Conservation (phyloP, 495 filamentous ascomycete genomes). For the Clohesyomyces aquaticus region DNA sequence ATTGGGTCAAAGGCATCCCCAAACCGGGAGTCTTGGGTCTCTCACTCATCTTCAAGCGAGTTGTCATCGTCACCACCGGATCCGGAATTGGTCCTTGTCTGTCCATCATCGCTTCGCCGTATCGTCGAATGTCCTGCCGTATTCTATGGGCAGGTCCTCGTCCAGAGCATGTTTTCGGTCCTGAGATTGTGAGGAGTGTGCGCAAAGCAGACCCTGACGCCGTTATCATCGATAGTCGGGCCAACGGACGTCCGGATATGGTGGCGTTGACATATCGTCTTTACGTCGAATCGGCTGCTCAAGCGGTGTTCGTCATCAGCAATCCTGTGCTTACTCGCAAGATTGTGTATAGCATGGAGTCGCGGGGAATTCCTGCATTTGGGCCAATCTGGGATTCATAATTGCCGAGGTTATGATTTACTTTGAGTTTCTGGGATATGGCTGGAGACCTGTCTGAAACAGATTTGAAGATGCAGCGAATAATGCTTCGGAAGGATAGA, state of each 20-base stretch:
- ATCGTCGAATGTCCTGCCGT: conserved; percentile 20
- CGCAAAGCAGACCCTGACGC: conserved; percentile 31
- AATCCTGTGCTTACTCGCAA: conserved; percentile 33
- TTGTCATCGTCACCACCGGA: conserved; percentile 40
- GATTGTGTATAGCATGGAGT: conserved; percentile 38
- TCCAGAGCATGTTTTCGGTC: conserved; percentile 29
- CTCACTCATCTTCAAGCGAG: conserved; percentile 33
- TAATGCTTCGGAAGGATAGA: no score
- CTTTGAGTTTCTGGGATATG: no score
- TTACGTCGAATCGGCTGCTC: conserved; percentile 16
- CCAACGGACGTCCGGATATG: conserved; percentile 32
- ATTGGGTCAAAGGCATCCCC: conserved; percentile 30
- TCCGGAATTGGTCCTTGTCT: conserved; percentile 41
- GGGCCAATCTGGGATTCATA: conserved; percentile 42
- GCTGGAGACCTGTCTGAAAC: no score
- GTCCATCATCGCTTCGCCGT: conserved; percentile 12
- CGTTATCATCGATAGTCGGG: conserved; percentile 34
- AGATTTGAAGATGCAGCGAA: no score
- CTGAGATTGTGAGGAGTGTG: conserved; percentile 20
- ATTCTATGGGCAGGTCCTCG: conserved; percentile 32
- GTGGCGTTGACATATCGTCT: conserved; percentile 23
- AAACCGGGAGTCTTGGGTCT: conserved; percentile 34
- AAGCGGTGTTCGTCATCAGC: conserved; percentile 41
- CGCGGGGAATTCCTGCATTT: conserved; percentile 31
- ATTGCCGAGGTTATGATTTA: no score